Evolutionary conservation across 2,329 filamentous ascomycete species (phyloP), one percentile per base, ranked within the genome.

Genomic region (Sarocladium kiliense): DNA sequence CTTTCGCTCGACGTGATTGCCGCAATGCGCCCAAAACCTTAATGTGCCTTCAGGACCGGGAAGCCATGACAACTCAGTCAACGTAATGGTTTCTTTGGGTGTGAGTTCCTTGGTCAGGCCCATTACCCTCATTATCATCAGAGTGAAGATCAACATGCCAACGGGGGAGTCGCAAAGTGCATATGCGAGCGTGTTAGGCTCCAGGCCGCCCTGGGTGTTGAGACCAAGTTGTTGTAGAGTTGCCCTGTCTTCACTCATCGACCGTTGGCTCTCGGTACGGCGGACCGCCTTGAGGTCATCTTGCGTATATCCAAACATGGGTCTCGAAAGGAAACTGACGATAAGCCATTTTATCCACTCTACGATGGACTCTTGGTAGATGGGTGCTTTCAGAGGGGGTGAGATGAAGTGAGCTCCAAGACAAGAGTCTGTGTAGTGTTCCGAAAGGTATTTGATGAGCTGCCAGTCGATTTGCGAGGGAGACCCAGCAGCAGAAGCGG

Each of bases 51-150:
- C 85, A 0, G 84, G 84, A 0, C 85, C 85, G 0, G 85, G 84
- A 1, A 88, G 67, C 86, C 85, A 88, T 21, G 83, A 79, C 26
- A 87, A 68, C 64, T 82, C 78, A 1, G 82, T 78, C 61, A 85
- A 72, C 18, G 81, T 82, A 56, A 88, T 73, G 23, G 88, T 72
- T 55, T 87, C 81, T 14, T 73, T 70, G 3, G 73, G 69, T 2
- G 73, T 72, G 53, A 82, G 72, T 16, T 71, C 68, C 55, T 72
- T 66, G 56, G 69, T 65, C 0, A 74, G 71, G 2, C 69, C 72
- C 3, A 74, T 64, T 1, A 71, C 66, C 16, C 73, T 71, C 53
- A 84, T 65, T 2, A 72, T 68, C 61, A 74, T 76, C 56, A 83
- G 64, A 3, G 82, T 72, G 58, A 81, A 77, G 27, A 81, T 77